Evolutionary conservation across 345 rosid species (phyloP), one percentile per base, ranked within the genome.

Genomic region (Bretschneidera sinensis): DNA sequence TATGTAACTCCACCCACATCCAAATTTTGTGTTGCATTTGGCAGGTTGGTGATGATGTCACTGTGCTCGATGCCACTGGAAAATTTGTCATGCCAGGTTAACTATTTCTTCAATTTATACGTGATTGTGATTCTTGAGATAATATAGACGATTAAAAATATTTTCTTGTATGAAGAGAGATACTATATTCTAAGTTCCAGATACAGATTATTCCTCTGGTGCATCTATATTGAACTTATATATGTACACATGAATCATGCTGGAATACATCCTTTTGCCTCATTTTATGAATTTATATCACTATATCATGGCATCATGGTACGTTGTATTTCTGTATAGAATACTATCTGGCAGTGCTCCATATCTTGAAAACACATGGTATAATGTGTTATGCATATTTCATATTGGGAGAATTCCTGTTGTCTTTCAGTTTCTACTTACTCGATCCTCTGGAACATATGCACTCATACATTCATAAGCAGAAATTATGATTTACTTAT

Each of bases 81-180:
- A 90, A 88, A 69, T 88, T 66, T 77, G 96, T 94, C 70, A 90
- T 94, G 92, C 99, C 97, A 76, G 96, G 99, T 94, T 71, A 60
- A 50, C 34, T 57, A 48, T 51, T 61, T 48, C 6, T 22, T 22
- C 17, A 1, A 39, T 21, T 22, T 43, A 39, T 50, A 49, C 21
- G 48, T 25, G 58, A 15, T 50, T 2, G 17, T 39, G 16, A 31
- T 60, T 7, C 6, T 24, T 43, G 9, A 1, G 48, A 18, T 47
- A 60, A 48, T 48, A 47, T 48, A 48, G 47, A 16, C 14, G n/a
- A 8, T 48, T 23, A 25, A 48, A 28, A 28, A 8, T 28, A 28
- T 28, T 28, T 8, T 28, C 5, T 28, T 28, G 33, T 28, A 28
- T 28, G 33, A 28, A 28, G 33, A 28, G 33, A 28, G 33, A 28